Evolutionary conservation across 345 rosid species (phyloP).

Genomic region (Brassica napus): DNA sequence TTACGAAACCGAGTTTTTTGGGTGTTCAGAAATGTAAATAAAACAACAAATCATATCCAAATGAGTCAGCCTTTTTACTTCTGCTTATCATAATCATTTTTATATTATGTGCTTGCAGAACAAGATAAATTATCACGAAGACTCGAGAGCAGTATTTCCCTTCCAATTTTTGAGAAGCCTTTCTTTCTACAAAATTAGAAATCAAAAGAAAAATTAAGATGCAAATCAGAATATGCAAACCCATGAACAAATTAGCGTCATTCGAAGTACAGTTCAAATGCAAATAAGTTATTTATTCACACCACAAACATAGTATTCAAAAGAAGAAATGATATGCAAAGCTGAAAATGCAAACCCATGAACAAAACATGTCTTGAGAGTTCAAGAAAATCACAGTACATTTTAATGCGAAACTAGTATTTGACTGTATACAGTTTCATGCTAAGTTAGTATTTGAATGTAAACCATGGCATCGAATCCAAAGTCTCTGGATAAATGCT

Average conservation of each 20-base stretch:
- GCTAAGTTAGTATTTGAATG: background rate
- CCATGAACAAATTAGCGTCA: background rate
- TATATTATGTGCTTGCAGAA: background rate
- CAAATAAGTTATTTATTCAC: slow-evolving; percentile 1
- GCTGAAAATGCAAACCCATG: background rate
- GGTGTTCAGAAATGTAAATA: slow-evolving; percentile 9
- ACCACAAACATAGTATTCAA: background rate
- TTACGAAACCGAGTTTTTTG: background rate
- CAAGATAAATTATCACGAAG: background rate
- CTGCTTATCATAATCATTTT: slow-evolving; percentile 9
- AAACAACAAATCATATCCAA: slow-evolving; percentile 9
- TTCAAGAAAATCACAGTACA: background rate
- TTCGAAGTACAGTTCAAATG: background rate
- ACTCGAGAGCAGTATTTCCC: background rate
- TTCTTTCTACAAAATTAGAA: slow-evolving; percentile 29
- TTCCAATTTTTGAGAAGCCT: background rate
- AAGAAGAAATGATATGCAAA: background rate
- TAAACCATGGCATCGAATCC: background rate
- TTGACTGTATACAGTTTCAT: background rate
- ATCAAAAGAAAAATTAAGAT: background rate
- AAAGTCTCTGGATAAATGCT: background rate
- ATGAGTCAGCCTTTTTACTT: slow-evolving; percentile 2
- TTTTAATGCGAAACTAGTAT: no score
- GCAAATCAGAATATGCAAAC: background rate
- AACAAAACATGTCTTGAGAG: background rate